Base-by-base conservation (phyloP, 768 basidiomycete species). In the Pisolithus sp. region DNA sequence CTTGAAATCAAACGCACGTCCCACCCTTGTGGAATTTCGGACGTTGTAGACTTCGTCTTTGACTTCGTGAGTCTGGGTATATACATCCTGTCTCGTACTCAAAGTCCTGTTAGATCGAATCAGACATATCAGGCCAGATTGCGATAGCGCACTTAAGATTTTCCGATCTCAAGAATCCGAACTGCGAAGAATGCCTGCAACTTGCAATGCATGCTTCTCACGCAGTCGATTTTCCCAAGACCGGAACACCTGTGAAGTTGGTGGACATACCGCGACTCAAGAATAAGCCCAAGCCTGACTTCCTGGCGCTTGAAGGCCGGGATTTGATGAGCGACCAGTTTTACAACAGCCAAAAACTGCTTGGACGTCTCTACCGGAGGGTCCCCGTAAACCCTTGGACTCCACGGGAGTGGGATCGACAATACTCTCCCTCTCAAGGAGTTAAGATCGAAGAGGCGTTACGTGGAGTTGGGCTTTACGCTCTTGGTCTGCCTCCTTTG, bases 221-320 rank as follows among this genome's bases (percentile, higher is more conserved):
- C 50, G 76, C 76, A 5, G 76, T 78, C 2, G 76, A 78, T 59
- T 78, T 74, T 43, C 71, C 67, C 0, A 78, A 78, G 50, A 73
- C 69, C 4, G 76, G 76, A 5, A 67, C 69, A 2, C 59, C 76
- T 15, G 77, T 77, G 30, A 57, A 51, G 43, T 68, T 69, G 46
- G 51, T 48, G 23, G 53, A 62, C 23, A 56, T 78, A 2, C 76
- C 77, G 2, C 62, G 17, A 53, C 54, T 57, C 3, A 62, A 60
- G 3, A 30, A 37, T 9, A 51, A 54, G 7, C 53, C 41, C 6
- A 70, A 60, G 49, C 77, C 76, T 3, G 76, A 78, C 52, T 78
- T 73, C 57, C 60, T 77, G 3, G 69, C 71, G n/a, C 68, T 64
- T 10, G 75, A 78, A 52, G 70, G 68, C 5, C 62, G 66, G 0